These are phyloP conservation scores for Coemansia sp. DNA, from an alignment of 192 early-diverging fungal genomes.

Conservation along the genomic window DNA sequence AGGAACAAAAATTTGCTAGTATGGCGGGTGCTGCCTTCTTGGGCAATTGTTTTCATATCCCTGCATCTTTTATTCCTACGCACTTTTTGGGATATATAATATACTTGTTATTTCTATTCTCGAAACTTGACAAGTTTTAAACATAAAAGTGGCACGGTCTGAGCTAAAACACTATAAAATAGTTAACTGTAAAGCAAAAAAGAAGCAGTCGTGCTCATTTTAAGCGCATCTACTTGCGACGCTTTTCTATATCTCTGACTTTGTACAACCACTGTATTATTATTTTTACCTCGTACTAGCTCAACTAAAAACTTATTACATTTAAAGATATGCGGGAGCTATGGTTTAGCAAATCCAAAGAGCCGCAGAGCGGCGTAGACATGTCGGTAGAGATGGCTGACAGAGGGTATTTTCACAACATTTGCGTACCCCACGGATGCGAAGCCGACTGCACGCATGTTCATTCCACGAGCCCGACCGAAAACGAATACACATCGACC, in stretches of 20 bases:
- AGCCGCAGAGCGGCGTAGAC: neutral
- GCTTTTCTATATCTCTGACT: neutral
- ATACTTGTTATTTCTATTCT: neutral
- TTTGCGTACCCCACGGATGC: neutral
- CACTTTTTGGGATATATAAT: neutral
- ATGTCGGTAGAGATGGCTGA: neutral
- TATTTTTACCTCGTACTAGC: neutral
- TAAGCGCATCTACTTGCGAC: neutral
- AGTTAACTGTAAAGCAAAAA: neutral
- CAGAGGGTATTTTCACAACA: neutral
- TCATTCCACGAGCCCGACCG: neutral
- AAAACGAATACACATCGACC: slow-evolving; percentile 9
- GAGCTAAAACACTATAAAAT: neutral
- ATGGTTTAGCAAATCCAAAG: slow-evolving; percentile 2
- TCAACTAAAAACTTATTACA: neutral
- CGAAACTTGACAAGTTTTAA: neutral
- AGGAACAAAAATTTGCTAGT: neutral
- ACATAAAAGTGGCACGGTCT: neutral
- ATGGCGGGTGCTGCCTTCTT: neutral
- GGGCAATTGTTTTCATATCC: neutral
- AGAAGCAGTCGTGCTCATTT: neutral
- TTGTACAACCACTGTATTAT: neutral
- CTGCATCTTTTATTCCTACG: neutral
- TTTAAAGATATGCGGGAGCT: neutral
- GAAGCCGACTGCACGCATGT: neutral